A percentile compares a stretch with the other conserved stretches of the same genome.
Evolutionary conservation across 176 grass and related monocot genomes (phyloP).

Genomic region (Tuctoria greenei): DNA sequence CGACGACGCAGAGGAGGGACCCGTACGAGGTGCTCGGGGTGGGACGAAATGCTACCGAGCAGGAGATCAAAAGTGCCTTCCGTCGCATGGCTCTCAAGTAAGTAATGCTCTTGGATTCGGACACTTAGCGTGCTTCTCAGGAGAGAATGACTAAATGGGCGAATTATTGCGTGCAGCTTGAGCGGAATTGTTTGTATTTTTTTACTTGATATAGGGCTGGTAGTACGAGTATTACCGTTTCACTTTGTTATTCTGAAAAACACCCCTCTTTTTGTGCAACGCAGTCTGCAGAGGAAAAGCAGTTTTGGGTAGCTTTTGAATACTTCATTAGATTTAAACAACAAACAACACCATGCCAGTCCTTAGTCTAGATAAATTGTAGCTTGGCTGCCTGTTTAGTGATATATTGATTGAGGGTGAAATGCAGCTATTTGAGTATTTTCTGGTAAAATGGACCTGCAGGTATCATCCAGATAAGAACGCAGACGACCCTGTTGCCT

Average conservation of each 20-base stretch:
- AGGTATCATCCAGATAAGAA: conserved; percentile 99
- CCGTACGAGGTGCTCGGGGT: conserved; percentile 93
- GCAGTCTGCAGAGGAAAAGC: not conserved
- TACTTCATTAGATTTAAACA: conserved; percentile 13
- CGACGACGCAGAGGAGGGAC: conserved; percentile 72
- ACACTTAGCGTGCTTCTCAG: not conserved
- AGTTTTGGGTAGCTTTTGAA: conserved; percentile 1
- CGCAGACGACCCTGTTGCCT: conserved; percentile 82
- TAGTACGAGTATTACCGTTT: not conserved
- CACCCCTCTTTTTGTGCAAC: not conserved
- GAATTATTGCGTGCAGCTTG: not conserved
- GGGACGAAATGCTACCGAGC: conserved; percentile 76
- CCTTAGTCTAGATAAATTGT: not conserved
- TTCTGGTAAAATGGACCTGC: not conserved
- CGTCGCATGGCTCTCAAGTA: conserved; percentile 98
- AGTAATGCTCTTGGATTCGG: conserved; percentile 47
- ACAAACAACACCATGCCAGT: not conserved
- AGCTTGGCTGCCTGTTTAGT: not conserved
- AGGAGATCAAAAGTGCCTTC: conserved; percentile 94
- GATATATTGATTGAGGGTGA: not conserved
- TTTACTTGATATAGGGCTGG: not conserved
- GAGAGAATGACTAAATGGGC: not conserved
- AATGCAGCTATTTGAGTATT: conserved; percentile 7
- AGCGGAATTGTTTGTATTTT: not conserved
- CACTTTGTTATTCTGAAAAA: not conserved